These are phyloP conservation scores for Ascodesmis nigricans DNA, from an alignment of 495 filamentous ascomycete species.

Conservation along the genomic window DNA sequence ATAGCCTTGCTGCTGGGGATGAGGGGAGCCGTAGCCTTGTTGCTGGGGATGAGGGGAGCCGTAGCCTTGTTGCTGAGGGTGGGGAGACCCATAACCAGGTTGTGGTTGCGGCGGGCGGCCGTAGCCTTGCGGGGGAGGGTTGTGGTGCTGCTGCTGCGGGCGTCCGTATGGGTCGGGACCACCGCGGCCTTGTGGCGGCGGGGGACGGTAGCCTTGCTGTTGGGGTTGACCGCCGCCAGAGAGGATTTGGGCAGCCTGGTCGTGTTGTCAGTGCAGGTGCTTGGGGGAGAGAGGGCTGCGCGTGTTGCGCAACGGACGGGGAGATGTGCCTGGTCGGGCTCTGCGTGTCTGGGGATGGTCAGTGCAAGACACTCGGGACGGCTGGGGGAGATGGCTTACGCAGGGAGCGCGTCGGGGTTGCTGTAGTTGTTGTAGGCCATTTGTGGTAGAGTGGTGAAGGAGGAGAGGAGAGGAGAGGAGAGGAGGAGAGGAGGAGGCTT, in stretches of 20 bases:
- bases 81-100: background rate
- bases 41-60: slow-evolving; percentile 21
- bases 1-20: slow-evolving; percentile 11
- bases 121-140: slow-evolving; percentile 22
- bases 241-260: slow-evolving; percentile 34
- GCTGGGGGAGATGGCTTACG: slow-evolving; percentile 37
- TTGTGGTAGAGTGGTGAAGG: slow-evolving; percentile 2
- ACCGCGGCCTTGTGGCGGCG: slow-evolving; percentile 12
- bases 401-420: slow-evolving; percentile 93
- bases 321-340: slow-evolving; percentile 62
- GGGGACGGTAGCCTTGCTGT: slow-evolving; percentile 16
- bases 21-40: slow-evolving; percentile 22
- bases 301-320: slow-evolving; percentile 1
- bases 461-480: too few species aligned
- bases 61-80: slow-evolving; percentile 6
- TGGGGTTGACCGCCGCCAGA: slow-evolving; percentile 23
- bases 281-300: slow-evolving; percentile 1
- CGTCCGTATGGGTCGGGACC: slow-evolving; percentile 19
- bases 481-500: too few species aligned
- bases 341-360: slow-evolving; percentile 46
- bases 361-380: background rate
- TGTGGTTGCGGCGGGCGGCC: slow-evolving; percentile 1
- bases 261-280: slow-evolving; percentile 5
- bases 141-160: slow-evolving; percentile 20
- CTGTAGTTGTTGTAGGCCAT: slow-evolving; percentile 91